Percentiles rank a stretch among this genome's conserved stretches.
These are phyloP conservation scores for Salix caprea DNA, from an alignment of 345 rosid species.

Conservation along the genomic window DNA sequence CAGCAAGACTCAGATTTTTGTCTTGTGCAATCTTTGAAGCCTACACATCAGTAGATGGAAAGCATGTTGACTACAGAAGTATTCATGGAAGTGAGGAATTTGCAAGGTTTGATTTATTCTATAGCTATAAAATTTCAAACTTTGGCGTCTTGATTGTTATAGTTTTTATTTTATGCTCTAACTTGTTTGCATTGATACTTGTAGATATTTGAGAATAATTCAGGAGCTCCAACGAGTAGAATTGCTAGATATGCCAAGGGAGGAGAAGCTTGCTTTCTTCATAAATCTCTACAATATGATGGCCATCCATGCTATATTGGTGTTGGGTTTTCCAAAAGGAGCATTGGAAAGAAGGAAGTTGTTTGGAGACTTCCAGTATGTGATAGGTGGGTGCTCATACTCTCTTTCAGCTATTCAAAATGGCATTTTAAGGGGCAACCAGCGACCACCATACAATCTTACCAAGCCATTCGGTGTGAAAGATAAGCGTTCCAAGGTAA, in stretches of 20 bases:
- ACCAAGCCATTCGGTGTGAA: slow-evolving; percentile 68
- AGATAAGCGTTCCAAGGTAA: slow-evolving; percentile 65
- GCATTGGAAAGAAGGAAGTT: slow-evolving; percentile 63
- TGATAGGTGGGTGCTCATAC: slow-evolving; percentile 63
- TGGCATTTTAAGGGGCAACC: slow-evolving; percentile 77
- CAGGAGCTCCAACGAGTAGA: slow-evolving; percentile 83
- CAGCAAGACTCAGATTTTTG: slow-evolving; percentile 62
- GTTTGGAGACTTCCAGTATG: slow-evolving; percentile 75
- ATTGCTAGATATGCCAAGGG: slow-evolving; percentile 58
- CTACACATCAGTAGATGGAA: slow-evolving; percentile 68
- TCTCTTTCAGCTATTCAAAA: slow-evolving; percentile 83
- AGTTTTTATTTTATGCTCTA: background rate
- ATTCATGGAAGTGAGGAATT: slow-evolving; percentile 94
- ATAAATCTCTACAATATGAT: slow-evolving; percentile 84
- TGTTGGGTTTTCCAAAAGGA: slow-evolving; percentile 69
- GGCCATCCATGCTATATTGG: slow-evolving; percentile 77
- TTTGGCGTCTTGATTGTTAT: slow-evolving; percentile 20
- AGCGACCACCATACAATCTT: slow-evolving; percentile 73
- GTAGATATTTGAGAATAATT: slow-evolving; percentile 68
- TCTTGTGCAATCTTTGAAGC: slow-evolving; percentile 68
- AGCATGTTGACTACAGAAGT: slow-evolving; percentile 80
- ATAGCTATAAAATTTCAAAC: background rate
- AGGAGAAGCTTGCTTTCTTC: slow-evolving; percentile 78
- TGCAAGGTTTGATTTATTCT: slow-evolving; percentile 54
- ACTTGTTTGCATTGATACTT: slow-evolving; percentile 2